Conservation (phyloP, 2,329 filamentous ascomycete genomes). For the Bisporella sp. region DNA sequence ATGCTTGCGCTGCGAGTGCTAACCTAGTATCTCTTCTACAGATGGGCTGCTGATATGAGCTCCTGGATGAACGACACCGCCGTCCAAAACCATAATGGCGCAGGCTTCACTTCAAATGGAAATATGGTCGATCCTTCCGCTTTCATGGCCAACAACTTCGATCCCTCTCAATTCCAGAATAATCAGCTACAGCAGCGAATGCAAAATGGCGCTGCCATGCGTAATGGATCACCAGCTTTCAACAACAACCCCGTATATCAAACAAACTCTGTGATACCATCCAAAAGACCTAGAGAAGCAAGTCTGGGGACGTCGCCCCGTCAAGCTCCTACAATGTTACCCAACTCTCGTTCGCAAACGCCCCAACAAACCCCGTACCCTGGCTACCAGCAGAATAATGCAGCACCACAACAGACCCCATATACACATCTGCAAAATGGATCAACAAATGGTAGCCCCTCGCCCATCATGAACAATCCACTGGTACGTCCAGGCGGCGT, state of each 20-base stretch:
- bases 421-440: conserved; percentile 81
- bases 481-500: conserved; percentile 60
- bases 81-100: conserved; percentile 64
- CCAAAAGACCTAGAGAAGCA: conserved; percentile 81
- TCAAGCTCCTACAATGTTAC: conserved; percentile 65
- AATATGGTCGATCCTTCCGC: conserved; percentile 60
- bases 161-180: conserved; percentile 43
- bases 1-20: conserved; percentile 18
- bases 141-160: conserved; percentile 56
- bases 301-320: conserved; percentile 76
- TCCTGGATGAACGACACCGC: conserved; percentile 66
- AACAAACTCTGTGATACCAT: conserved; percentile 79
- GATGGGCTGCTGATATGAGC: conserved; percentile 49
- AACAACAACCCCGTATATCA: conserved; percentile 68
- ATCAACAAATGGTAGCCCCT: conserved; percentile 80
- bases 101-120: conserved; percentile 50
- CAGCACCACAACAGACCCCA: conserved; percentile 56
- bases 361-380: conserved; percentile 72
- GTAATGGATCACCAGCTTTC: conserved; percentile 75
- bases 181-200: conserved; percentile 48
- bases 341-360: conserved; percentile 84
- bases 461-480: conserved; percentile 85
- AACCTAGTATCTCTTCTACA: conserved; percentile 21
- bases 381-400: conserved; percentile 59
- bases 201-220: conserved; percentile 71